A percentile compares a stretch with the other conserved stretches of the same genome.
These are phyloP conservation scores for Lichina pygmaea DNA, from an alignment of 495 filamentous ascomycete species.

Conservation along the genomic window DNA sequence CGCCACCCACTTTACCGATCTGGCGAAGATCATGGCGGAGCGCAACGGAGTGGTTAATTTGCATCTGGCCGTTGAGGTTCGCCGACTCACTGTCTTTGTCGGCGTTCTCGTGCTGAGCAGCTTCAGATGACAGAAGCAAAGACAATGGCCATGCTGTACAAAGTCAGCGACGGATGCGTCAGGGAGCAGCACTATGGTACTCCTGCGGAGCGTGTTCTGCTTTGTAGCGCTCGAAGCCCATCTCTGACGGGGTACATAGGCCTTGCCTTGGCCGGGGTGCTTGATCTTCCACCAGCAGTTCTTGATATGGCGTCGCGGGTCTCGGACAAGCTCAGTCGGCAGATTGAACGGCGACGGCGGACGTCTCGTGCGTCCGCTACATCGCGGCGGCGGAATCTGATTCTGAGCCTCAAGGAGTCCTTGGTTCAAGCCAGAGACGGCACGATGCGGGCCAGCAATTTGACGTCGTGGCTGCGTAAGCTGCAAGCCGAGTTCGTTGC, in stretches of 20 bases:
- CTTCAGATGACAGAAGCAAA: constrained; percentile 10
- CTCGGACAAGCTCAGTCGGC: constrained; percentile 26
- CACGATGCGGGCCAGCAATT: constrained; percentile 32
- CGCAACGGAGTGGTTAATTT: constrained; percentile 52
- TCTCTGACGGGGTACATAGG: constrained; percentile 7
- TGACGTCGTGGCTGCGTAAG: constrained; percentile 36
- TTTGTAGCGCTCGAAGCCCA: neutral
- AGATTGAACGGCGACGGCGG: constrained; percentile 25
- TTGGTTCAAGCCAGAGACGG: constrained; percentile 43
- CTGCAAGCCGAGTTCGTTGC: constrained; percentile 54
- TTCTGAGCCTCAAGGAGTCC: constrained; percentile 48
- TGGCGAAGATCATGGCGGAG: constrained; percentile 49
- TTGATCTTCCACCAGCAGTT: constrained; percentile 41
- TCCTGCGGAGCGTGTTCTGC: neutral
- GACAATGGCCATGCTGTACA: constrained; percentile 66
- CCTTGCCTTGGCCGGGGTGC: constrained; percentile 45
- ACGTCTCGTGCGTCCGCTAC: constrained; percentile 25
- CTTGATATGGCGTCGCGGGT: constrained; percentile 40
- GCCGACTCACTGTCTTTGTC: neutral
- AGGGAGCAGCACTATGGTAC: constrained; percentile 46
- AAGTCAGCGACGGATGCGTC: constrained; percentile 39
- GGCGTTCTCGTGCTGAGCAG: neutral
- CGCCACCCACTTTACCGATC: constrained; percentile 69
- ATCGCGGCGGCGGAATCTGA: constrained; percentile 36
- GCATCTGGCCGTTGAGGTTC: constrained; percentile 49